Base-by-base conservation (phyloP, 441 rosid genomes). In the Jatropha podagrica region DNA sequence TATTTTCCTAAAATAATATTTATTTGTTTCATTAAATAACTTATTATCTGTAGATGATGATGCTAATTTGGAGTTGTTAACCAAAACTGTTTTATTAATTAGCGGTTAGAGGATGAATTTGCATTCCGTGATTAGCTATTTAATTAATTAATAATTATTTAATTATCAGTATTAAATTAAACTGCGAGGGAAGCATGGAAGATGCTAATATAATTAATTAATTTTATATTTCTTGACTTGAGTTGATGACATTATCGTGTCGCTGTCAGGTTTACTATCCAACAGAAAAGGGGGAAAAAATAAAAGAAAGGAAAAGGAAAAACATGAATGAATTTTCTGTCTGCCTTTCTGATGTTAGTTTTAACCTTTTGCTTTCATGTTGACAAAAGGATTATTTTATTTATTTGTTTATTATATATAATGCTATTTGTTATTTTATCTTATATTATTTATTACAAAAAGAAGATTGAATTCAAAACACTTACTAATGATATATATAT, bases 201-300 rank as follows among this genome's bases (percentile, higher is more conserved):
- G 32, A 32, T 23, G 23, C 23, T 23, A 23, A 23, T 23, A 23
- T 23, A 23, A 23, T 23, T 23, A 23, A 23, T 23, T 23, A 23
- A 23, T 23, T 23, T 23, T 23, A 23, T 23, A 23, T 23, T 23
- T 23, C 23, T 23, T 23, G 52, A 41, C 32, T 56, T 0, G n/a
- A 52, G 6, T 14, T n/a, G 38, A n/a, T 73, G 70, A 5, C 52
- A 51, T 73, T 13, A 49, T 49, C 14, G 55, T 64, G 70, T 64
- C 70, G 51, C 51, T 37, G 7, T 63, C 37, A 65, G 63, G 76
- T 73, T 42, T 38, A 62, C 63, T 38, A n/a, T 41, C 52, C 12
- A n/a, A 41, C 54, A 20, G 38, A 0, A 18, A 12, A 13, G 59
- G 17, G 26, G 41, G 7, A 48, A 27, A 65, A 52, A 54, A 52